Evolutionary conservation across 2,329 filamentous ascomycete genomes (phyloP).

Genomic region (Pyrenochaeta sp.): DNA sequence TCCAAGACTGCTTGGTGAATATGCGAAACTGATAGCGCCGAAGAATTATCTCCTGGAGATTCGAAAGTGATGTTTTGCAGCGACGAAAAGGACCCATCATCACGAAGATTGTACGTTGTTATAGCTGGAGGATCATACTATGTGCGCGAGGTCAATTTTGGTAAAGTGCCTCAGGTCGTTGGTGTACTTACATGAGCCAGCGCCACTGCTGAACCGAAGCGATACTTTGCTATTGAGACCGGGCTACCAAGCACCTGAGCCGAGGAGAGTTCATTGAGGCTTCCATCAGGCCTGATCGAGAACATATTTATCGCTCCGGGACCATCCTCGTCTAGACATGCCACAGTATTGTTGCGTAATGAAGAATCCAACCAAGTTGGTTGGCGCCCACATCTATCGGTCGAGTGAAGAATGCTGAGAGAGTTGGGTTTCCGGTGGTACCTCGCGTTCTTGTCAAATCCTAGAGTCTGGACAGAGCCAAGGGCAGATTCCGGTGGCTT

Average conservation of each 20-base stretch:
- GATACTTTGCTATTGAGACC: slow-evolving; percentile 53
- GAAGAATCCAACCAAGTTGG: no score
- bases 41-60: slow-evolving; percentile 12
- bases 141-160: slow-evolving; percentile 19
- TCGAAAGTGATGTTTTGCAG: slow-evolving; percentile 54
- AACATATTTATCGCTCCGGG: no score
- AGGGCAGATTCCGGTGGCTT: no score
- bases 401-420: no score
- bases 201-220: slow-evolving; percentile 49
- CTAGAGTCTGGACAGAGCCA: no score
- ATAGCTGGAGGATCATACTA: slow-evolving; percentile 50
- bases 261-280: slow-evolving; percentile 45
- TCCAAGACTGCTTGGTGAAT: slow-evolving; percentile 72
- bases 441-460: no score
- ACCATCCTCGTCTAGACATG: no score
- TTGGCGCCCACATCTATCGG: no score
- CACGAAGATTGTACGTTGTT: slow-evolving; percentile 36
- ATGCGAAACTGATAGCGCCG: slow-evolving; percentile 46
- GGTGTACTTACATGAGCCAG: slow-evolving; percentile 28
- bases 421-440: no score
- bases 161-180: neutral
- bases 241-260: slow-evolving; percentile 48
- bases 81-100: slow-evolving; percentile 15
- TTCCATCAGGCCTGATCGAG: slow-evolving; percentile 47
- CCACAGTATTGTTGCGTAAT: no score